Conservation (phyloP, 140 eudicot species). For the Flaveria floridana region DNA sequence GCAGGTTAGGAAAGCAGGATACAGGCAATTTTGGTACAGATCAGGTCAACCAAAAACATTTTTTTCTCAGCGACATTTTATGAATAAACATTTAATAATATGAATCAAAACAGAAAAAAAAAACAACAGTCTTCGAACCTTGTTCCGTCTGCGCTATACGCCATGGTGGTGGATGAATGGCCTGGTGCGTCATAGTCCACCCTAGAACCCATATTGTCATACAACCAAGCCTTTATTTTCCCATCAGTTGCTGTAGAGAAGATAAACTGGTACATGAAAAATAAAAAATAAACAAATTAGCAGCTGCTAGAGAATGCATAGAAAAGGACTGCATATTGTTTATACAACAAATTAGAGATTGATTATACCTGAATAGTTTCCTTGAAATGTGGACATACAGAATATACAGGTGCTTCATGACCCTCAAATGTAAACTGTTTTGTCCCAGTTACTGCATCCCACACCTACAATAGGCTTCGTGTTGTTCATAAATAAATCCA, state of each 20-base stretch:
- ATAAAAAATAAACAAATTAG: conserved; percentile 11
- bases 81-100: not conserved
- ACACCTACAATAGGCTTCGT: conserved; percentile 50
- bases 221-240: conserved; percentile 81
- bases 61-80: not conserved
- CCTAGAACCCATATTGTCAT: conserved; percentile 70
- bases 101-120: not conserved
- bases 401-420: conserved; percentile 79
- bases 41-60: not conserved
- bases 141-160: conserved; percentile 79
- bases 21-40: not conserved
- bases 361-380: conserved; percentile 62
- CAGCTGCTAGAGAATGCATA: conserved; percentile 7
- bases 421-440: conserved; percentile 70
- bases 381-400: conserved; percentile 72
- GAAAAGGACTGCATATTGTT: conserved; percentile 3
- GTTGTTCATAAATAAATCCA: conserved; percentile 18
- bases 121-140: conserved; percentile 39
- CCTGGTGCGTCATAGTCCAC: conserved; percentile 88
- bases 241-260: conserved; percentile 83
- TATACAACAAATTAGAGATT: conserved; percentile 5
- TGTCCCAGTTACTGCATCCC: conserved; percentile 78
- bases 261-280: conserved; percentile 52
- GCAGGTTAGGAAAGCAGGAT: not conserved
- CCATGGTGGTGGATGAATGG: conserved; percentile 72